Evolutionary conservation across 768 basidiomycete genomes (phyloP), one percentile per base, ranked within the genome.

Genomic region (Tephrocybe sp.): DNA sequence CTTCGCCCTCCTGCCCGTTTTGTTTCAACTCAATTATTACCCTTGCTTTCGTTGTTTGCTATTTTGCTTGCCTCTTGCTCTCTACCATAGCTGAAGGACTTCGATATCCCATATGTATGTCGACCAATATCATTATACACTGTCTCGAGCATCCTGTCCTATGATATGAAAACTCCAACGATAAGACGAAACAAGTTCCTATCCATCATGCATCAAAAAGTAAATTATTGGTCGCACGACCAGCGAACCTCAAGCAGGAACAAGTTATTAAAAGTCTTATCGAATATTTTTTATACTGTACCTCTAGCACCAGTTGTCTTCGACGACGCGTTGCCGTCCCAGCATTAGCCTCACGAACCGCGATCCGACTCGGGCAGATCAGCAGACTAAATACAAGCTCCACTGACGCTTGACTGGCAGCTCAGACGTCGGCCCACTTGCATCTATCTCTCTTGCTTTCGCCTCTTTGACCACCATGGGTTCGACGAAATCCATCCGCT

Each of bases 1-100:
- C 39, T 31, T 41, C 30, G 27, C 36, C 55, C 31, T 39, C 38
- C 26, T 48, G 30, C 47, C 22, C 40, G 44, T 37, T 40, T 27
- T 46, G 43, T 55, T 36, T 44, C 47, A 35, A 32, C 51, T 46
- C 53, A 56, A 54, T 48, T 65, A 60, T 59, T 61, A 21, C 50
- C 52, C 51, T 57, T 52, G 60, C 55, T 62, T 59, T 64, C 60
- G 39, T 40, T 58, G 48, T 62, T 52, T 44, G 43, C 7, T 43
- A 5, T 56, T 41, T 52, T 59, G 48, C 60, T 58, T 60, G 19
- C 22, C 39, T 16, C 49, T 53, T 61, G 61, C 60, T 64, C 41
- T 61, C 42, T 26, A 38, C n/a, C n/a, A n/a, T n/a, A n/a, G n/a
- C 31, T 30, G 18, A 34, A 24, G 36, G 27, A 27, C 2, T 44